Evolutionary conservation across 768 basidiomycete species (phyloP), one percentile per base, ranked within the genome.

Genomic region (Lactarius trivialis): DNA sequence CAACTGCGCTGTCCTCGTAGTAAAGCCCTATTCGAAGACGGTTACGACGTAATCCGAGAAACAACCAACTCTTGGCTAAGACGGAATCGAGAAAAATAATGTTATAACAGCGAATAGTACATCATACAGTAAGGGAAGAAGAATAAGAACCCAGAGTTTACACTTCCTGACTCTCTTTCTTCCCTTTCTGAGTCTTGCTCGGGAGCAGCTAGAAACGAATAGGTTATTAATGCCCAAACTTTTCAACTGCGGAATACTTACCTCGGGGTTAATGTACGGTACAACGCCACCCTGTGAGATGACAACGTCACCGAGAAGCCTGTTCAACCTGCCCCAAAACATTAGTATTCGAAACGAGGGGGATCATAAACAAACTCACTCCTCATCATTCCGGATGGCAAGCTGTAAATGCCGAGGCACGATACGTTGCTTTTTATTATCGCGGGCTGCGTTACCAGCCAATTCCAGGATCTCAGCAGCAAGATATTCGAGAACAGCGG

Each of bases 231-330:
- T 15, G 11, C 5, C n/a, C 21, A 32, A 32, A 28, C 7, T 49
- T 45, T 49, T 24, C 12, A 30, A 45, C 17, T 24, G 19, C 33
- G 2, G 4, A 24, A 61, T 71, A 50, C 60, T 12, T 64, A 81
- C 79, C 61, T 83, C 85, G 54, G 83, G 77, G 69, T 83, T 80
- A 72, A 96, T 96, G 72, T 82, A 83, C 61, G 91, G 91, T 21
- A 93, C 87, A 61, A 93, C 91, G 81, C 94, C 94, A 76, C 94
- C 94, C 74, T 96, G 92, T 36, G 92, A 93, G 78, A 96, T 95
- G 75, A 93, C 85, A 66, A 96, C 94, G 67, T 86, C 79, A 28
- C 86, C 88, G 49, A 90, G 82, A 50, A 90, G 79, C 70, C 78
- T 82, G 74, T 85, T 85, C 73, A 89, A 75, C 69, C 85, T 88